phyloP scores from a whole-genome alignment of 441 rosid species.

The Gossypium laxum region DNA sequence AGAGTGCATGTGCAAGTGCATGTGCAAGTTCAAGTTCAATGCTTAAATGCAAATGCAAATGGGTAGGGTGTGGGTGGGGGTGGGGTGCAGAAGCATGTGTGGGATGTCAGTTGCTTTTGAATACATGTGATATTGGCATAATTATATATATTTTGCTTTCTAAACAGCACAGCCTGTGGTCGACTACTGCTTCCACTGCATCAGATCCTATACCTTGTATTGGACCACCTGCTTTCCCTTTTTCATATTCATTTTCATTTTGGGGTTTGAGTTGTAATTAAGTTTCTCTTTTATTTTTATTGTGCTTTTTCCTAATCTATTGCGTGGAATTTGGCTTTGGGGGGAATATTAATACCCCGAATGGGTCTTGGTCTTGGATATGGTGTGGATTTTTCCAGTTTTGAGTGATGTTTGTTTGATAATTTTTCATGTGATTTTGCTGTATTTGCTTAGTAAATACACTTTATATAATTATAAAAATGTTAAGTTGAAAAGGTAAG shows the following conservation, averaged over 20 bases:
- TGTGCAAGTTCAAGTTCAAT: background rate
- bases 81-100: constrained; percentile 36
- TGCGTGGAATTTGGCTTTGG: background rate
- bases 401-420: constrained; percentile 5
- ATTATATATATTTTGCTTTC: constrained; percentile 7
- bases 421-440: constrained; percentile 16
- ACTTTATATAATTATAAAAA: background rate
- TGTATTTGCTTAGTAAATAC: constrained; percentile 11
- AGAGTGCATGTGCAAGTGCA: constrained; percentile 32
- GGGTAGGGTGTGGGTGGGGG: background rate
- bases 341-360: constrained; percentile 18
- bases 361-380: constrained; percentile 19
- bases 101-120: constrained; percentile 26
- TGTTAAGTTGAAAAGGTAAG: constrained; percentile 11
- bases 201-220: constrained; percentile 1
- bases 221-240: constrained; percentile 15
- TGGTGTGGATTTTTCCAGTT: constrained; percentile 11
- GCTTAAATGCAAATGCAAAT: constrained; percentile 6
- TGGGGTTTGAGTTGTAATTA: constrained; percentile 14
- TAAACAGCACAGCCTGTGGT: background rate
- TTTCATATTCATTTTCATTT: background rate
- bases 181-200: background rate
- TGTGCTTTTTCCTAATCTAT: constrained; percentile 8
- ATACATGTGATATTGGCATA: constrained; percentile 25
- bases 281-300: background rate